Conservation (phyloP, 164 flowering plant genomes). For the Platanus orientalis region DNA sequence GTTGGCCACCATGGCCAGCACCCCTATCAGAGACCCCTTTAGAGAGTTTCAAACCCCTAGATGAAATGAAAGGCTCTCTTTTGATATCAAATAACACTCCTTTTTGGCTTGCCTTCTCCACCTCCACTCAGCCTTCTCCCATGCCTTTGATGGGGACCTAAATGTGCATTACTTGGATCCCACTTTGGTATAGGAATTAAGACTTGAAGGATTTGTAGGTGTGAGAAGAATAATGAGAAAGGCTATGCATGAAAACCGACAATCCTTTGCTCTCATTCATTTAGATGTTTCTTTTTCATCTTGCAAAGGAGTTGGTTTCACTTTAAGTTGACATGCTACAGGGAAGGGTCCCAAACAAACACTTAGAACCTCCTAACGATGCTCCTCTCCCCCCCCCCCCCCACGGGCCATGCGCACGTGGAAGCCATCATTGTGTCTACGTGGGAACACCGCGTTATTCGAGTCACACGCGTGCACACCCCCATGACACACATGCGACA, state of each 20-base stretch:
- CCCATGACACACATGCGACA: slow-evolving; percentile 21
- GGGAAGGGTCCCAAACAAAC: slow-evolving; percentile 34
- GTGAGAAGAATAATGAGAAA: not conserved
- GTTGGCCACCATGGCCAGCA: slow-evolving; percentile 6
- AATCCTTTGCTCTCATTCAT: slow-evolving; percentile 16
- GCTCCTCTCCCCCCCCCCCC: not conserved
- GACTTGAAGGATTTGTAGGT: not conserved
- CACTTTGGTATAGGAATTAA: slow-evolving; percentile 19
- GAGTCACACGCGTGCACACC: too few relatives aligned
- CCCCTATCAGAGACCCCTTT: not conserved
- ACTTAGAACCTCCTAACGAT: slow-evolving; percentile 12
- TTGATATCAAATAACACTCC: slow-evolving; percentile 13
- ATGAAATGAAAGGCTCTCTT: slow-evolving; percentile 16
- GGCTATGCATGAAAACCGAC: not conserved
- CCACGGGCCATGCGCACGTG: slow-evolving; percentile 40
- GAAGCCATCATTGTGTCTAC: slow-evolving; percentile 35
- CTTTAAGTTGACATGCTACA: slow-evolving; percentile 45
- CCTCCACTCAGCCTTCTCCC: too few relatives aligned
- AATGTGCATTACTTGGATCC: slow-evolving; percentile 33
- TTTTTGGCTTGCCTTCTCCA: not conserved
- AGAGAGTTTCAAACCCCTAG: slow-evolving; percentile 5
- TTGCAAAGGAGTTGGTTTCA: slow-evolving; percentile 26
- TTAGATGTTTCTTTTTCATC: slow-evolving; percentile 7
- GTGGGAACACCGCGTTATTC: slow-evolving; percentile 32
- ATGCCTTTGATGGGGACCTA: slow-evolving; percentile 24